Percentiles rank a stretch among this genome's conserved stretches.
These are phyloP conservation scores for Plantago major DNA, from an alignment of 257 asterid genomes.

Conservation along the genomic window DNA sequence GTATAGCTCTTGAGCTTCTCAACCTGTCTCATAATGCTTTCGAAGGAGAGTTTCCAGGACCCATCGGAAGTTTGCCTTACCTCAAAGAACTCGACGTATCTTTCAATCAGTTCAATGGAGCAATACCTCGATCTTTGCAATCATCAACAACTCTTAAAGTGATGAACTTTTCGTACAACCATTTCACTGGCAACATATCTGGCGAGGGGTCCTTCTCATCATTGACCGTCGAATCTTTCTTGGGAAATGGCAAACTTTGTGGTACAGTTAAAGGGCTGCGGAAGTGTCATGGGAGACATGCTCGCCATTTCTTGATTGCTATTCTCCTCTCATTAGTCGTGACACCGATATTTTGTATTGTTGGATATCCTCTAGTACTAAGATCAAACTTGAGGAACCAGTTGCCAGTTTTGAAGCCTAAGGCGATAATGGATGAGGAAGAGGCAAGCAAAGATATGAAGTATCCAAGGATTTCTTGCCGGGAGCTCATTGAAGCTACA, in stretches of 20 bases:
- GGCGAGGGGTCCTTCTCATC: conserved; percentile 49
- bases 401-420: conserved; percentile 21
- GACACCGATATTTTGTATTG: conserved; percentile 55
- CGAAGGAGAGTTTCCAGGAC: conserved; percentile 47
- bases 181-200: conserved; percentile 45
- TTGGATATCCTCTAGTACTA: conserved; percentile 40
- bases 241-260: conserved; percentile 51
- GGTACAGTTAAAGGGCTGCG: conserved; percentile 49
- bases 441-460: conserved; percentile 34
- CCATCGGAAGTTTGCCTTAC: conserved; percentile 53
- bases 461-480: conserved; percentile 58
- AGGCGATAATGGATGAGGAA: conserved; percentile 32
- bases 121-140: conserved; percentile 44
- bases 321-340: conserved; percentile 54
- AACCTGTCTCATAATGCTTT: conserved; percentile 43
- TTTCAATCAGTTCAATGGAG: conserved; percentile 45
- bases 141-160: conserved; percentile 37
- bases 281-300: conserved; percentile 32
- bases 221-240: conserved; percentile 39
- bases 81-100: conserved; percentile 59
- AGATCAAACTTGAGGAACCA: conserved; percentile 37
- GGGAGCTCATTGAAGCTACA: conserved; percentile 66
- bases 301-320: conserved; percentile 49
- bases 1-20: conserved; percentile 66
- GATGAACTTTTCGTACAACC: conserved; percentile 64